Base-by-base conservation (phyloP, 768 basidiomycete species). In the Crepidotus variabilis region DNA sequence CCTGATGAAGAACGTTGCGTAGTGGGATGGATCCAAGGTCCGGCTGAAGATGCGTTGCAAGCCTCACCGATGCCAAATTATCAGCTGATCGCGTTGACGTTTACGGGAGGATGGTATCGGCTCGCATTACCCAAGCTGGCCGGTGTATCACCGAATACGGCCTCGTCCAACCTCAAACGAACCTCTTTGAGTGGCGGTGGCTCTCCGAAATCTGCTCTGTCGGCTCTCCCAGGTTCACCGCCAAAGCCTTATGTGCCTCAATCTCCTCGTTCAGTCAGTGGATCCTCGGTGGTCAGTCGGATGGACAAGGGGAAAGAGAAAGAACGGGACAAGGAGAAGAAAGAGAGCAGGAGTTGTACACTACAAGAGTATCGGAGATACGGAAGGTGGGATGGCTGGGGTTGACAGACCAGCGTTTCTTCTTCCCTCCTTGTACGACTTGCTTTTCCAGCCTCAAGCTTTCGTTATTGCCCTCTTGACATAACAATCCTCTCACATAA, bases 361-460 rank as follows among this genome's bases (percentile, higher is more conserved):
- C 66, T 94, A 50, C 77, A 84, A 61, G 92, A 94, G 67, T 94
- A 86, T 69, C 74, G 91, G 60, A 78, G 87, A 61, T 94, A 86
- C 65, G 93, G 92, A 21, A 77, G 90, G 54, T 93, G 92, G 90
- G 92, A 94, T 75, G 92, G 92, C 0, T 94, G 92, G 92, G 83
- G 77, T 32, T 86, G 65, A 66, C 10, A 28, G 28, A 28, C 28
- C 28, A 28, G 28, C 28, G 28, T 3, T 49, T 13, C 10, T 57
- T 54, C n/a, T 14, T 49, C 28, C 8, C 28, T 28, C 28, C 28
- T 28, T 28, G 28, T 28, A 28, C 28, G 28, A 28, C 28, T 8
- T 8, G 8, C 28, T 28, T 8, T 28, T 28, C 8, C 28, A 28
- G 28, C 28, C 28, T 28, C 28, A 28, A 28, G 28, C 28, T 28